Conservation (phyloP, 2,329 filamentous ascomycete genomes). For the Colletotrichum lentis region DNA sequence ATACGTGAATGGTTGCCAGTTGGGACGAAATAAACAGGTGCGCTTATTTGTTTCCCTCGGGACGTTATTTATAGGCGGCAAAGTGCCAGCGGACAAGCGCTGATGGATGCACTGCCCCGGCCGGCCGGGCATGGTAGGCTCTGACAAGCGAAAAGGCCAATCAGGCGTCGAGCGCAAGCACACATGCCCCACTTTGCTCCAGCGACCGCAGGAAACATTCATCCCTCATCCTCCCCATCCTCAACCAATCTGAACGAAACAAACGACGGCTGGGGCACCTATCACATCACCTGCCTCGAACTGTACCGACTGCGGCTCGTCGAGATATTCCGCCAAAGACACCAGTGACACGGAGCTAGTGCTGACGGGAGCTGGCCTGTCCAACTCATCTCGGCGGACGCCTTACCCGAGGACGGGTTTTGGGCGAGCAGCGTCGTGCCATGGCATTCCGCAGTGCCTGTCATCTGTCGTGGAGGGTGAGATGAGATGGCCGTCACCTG, state of each 20-base stretch:
- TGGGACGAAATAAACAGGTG: constrained; percentile 21
- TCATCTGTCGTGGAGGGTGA: background rate
- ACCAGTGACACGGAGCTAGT: constrained; percentile 9
- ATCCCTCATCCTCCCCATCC: background rate
- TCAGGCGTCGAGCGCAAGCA: constrained; percentile 7
- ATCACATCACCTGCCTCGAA: constrained; percentile 1
- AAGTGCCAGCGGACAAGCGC: constrained; percentile 21
- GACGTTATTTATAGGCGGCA: constrained; percentile 33
- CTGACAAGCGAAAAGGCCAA: constrained; percentile 16
- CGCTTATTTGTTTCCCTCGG: constrained; percentile 7
- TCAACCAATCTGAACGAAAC: background rate
- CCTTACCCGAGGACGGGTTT: constrained; percentile 1
- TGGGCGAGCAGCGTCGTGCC: background rate
- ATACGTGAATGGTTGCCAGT: background rate
- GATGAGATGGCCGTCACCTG: constrained; percentile 8
- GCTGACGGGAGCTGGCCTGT: constrained; percentile 22
- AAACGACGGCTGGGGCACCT: constrained; percentile 2
- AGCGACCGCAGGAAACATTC: constrained; percentile 4
- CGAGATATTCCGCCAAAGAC: background rate
- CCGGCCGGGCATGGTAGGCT: background rate
- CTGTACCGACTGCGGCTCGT: background rate
- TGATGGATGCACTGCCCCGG: constrained; percentile 22
- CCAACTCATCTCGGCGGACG: constrained; percentile 20
- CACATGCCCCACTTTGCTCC: background rate
- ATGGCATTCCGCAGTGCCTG: background rate